A percentile compares a stretch with the other conserved stretches of the same genome.
Conservation (phyloP, 257 asterid species). For the Ophiorrhiza pumila region DNA sequence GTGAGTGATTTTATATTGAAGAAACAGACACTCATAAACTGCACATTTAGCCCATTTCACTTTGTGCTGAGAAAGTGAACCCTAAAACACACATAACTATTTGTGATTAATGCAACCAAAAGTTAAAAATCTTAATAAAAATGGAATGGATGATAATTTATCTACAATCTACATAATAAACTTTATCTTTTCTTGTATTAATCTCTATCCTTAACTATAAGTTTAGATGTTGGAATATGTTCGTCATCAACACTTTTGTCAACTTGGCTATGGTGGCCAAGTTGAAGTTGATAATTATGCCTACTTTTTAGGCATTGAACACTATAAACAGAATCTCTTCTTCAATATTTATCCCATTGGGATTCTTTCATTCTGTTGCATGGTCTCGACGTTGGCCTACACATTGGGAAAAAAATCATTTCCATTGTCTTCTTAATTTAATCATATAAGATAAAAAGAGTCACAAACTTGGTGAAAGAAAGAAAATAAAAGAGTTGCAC, state of each 20-base stretch:
- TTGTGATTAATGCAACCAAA: too few species aligned
- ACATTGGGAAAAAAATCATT: conserved; percentile 1
- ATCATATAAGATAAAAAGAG: background rate
- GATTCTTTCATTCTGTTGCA: background rate
- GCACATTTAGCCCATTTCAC: too few species aligned
- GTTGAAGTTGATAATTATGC: background rate
- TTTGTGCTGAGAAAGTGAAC: too few species aligned
- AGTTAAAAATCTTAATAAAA: too few species aligned
- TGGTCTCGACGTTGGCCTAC: background rate
- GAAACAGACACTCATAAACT: too few species aligned
- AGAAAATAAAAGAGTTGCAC: background rate
- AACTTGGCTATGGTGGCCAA: conserved; percentile 6
- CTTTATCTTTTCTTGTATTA: too few species aligned
- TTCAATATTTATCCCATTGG: background rate
- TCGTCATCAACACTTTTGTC: background rate
- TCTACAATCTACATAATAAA: too few species aligned
- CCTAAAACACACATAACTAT: too few species aligned
- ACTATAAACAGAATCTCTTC: background rate
- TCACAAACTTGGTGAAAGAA: too few species aligned
- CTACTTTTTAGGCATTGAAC: background rate
- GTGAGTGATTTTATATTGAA: too few species aligned
- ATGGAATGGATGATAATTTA: too few species aligned
- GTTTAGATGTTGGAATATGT: background rate
- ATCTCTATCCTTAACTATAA: too few species aligned
- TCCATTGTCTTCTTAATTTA: background rate